Base-by-base conservation (phyloP, 2,329 filamentous ascomycete genomes). In the Daldinia eschscholtzii region DNA sequence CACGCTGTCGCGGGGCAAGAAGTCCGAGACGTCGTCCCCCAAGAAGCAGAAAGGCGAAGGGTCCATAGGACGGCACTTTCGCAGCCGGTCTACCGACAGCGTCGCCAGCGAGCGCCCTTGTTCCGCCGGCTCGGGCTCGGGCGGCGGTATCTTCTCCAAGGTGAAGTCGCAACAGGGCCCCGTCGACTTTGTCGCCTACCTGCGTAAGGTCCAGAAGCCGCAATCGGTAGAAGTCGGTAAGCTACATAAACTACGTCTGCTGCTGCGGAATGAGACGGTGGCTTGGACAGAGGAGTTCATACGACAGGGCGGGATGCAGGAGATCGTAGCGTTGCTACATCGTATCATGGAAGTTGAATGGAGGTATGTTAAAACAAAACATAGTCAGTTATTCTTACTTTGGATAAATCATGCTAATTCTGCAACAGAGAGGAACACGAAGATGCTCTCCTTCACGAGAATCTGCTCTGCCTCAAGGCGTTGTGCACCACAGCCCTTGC, bases 341-440 rank as follows among this genome's bases (percentile, higher is more conserved):
- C 89, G 95, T n/a, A 97, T 95, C 74, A 94, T 98, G 87, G 92
- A 92, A 58, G 91, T 99, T 37, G 96, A 98, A 80, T 99, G 96
- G 95, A 93, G 94, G 92, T 94, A 81, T 79, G 89, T 82, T 39
- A 15, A 56, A 13, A 5, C n/a, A 23, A 23, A 23, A 23, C 15
- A 33, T n/a, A 23, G 7, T 10, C 18, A 39, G 28, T 23, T 57
- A 28, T 33, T 57, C 37, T 56, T 6, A 13, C 15, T 28, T 30
- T 55, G 30, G 20, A 18, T 33, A 33, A 2, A 56, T 10, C 10
- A 63, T 61, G 61, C 77, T 82, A 62, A 82, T 71, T 30, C 41
- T 3, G 35, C 68, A 68, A 67, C 73, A 94, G 93, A 76, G 96
- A 98, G 84, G 96, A 98, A 75, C 95, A 98, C 76, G 96, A 98